phyloP scores from a whole-genome alignment of 2,329 filamentous ascomycete species.

The Metarhizium sp. region DNA sequence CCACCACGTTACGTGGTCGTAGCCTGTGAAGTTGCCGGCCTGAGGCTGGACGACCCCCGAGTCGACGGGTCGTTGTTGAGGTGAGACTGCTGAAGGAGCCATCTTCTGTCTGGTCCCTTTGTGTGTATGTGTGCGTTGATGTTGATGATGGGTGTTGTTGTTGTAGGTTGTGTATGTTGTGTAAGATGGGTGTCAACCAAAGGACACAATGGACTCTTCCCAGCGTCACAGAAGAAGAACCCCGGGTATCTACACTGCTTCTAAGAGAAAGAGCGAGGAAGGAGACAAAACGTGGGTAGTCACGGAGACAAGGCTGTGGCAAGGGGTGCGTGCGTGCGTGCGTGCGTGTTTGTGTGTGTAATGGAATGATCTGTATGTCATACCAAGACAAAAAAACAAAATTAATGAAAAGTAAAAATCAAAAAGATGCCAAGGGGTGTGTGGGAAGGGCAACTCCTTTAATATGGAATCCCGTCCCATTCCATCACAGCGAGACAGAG shows the following conservation, averaged over 20 bases:
- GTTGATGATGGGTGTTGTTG: background rate
- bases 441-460: background rate
- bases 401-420: background rate
- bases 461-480: background rate
- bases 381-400: background rate
- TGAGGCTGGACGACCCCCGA: slow-evolving; percentile 26
- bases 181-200: too few relatives aligned
- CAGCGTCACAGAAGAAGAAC: too few relatives aligned
- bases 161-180: background rate
- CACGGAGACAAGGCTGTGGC: background rate
- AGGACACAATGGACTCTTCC: too few relatives aligned
- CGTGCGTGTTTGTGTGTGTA: too few relatives aligned
- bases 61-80: slow-evolving; percentile 33
- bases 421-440: background rate
- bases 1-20: slow-evolving; percentile 93
- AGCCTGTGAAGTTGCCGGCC: slow-evolving; percentile 60
- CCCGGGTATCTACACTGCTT: background rate
- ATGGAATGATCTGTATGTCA: background rate
- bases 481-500: background rate
- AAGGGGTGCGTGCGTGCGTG: background rate
- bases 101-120: slow-evolving; percentile 23
- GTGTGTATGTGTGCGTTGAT: slow-evolving; percentile 2
- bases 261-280: background rate
- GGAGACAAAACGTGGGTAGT: background rate
- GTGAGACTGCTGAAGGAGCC: slow-evolving; percentile 50